phyloP scores from a whole-genome alignment of 257 asterid species.

The Fraxinus cuspidata region DNA sequence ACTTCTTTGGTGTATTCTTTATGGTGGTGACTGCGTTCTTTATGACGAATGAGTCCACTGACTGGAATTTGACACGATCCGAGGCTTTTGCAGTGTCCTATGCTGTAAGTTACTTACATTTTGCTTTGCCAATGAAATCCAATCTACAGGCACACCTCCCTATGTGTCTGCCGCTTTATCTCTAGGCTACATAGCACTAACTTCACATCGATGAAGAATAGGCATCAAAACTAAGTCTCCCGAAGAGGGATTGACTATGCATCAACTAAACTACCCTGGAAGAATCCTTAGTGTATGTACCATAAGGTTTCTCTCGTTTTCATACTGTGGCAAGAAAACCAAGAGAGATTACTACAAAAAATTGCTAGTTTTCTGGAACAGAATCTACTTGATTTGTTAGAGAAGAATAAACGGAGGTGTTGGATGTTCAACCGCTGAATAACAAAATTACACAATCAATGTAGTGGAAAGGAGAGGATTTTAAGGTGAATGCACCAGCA shows the following conservation, averaged over 20 bases:
- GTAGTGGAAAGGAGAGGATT: background rate
- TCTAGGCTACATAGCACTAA: too few relatives aligned
- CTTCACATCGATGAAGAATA: too few relatives aligned
- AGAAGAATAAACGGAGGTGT: background rate
- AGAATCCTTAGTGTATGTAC: too few relatives aligned
- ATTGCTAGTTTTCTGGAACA: background rate
- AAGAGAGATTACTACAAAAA: background rate
- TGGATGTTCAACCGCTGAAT: background rate
- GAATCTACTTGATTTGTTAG: background rate
- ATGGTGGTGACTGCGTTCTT: constrained; percentile 71
- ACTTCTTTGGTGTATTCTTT: constrained; percentile 68
- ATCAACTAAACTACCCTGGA: too few relatives aligned
- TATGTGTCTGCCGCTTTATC: too few relatives aligned
- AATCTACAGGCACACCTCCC: too few relatives aligned
- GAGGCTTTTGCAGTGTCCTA: constrained; percentile 83
- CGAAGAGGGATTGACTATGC: too few relatives aligned
- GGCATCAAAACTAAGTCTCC: too few relatives aligned
- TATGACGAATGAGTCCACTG: constrained; percentile 59
- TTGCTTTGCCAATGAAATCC: background rate
- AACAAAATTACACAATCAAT: background rate
- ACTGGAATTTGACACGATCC: constrained; percentile 72
- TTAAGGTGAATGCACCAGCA: background rate
- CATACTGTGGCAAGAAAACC: constrained; percentile 4
- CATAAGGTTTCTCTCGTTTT: background rate
- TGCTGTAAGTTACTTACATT: constrained; percentile 63